Evolutionary conservation across 2,329 filamentous ascomycete genomes (phyloP).

Genomic region (Mycosphaerella sp.): DNA sequence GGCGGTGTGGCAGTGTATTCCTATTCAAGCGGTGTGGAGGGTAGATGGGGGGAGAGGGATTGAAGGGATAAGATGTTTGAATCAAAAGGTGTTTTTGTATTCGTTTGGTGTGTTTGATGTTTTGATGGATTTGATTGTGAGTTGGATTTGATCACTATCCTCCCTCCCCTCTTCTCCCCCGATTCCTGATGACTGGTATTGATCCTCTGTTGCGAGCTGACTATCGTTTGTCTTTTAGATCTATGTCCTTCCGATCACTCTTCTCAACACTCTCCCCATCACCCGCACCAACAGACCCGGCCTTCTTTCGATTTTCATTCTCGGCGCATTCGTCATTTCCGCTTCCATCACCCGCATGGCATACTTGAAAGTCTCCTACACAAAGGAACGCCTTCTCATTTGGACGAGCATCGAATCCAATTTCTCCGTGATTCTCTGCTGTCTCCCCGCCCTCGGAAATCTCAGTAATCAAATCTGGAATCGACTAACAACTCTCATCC

Average conservation of each 20-base stretch:
- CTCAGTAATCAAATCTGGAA: slow-evolving; percentile 7
- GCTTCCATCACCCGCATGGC: slow-evolving; percentile 27
- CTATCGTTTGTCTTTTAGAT: slow-evolving; percentile 8
- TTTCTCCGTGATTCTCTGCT: slow-evolving; percentile 26
- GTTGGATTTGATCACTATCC: not conserved
- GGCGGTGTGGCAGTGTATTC: slow-evolving; percentile 4
- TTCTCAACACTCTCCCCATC: slow-evolving; percentile 25
- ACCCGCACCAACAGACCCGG: slow-evolving; percentile 20
- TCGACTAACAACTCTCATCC: not conserved
- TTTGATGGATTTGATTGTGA: slow-evolving; percentile 25
- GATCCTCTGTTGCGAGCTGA: not conserved
- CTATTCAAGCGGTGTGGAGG: slow-evolving; percentile 20
- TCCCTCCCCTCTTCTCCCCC: too few relatives aligned
- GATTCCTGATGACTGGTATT: not conserved
- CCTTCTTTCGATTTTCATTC: slow-evolving; percentile 22
- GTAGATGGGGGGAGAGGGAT: not conserved
- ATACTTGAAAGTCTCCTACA: slow-evolving; percentile 5
- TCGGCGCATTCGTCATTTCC: slow-evolving; percentile 26
- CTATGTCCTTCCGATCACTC: slow-evolving; percentile 28
- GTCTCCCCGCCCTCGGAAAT: slow-evolving; percentile 22
- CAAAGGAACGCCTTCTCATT: slow-evolving; percentile 17
- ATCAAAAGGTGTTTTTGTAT: slow-evolving; percentile 25
- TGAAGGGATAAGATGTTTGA: slow-evolving; percentile 16
- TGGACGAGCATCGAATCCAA: slow-evolving; percentile 28
- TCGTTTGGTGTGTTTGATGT: slow-evolving; percentile 28